Percentiles rank a stretch among this genome's conserved stretches.
Conservation (phyloP, 345 rosid genomes). For the Geranium brycei region DNA sequence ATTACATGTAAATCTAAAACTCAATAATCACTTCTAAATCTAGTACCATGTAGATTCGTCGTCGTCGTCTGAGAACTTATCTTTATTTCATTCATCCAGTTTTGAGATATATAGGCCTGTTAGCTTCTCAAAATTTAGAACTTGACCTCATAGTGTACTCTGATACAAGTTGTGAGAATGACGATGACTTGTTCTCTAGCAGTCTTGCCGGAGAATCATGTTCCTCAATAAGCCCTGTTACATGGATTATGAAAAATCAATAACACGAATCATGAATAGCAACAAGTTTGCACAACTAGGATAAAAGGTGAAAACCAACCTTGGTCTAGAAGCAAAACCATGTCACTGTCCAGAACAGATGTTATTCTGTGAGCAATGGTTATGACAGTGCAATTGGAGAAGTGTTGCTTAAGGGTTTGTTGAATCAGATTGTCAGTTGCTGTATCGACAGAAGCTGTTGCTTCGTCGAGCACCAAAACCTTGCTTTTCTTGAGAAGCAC, state of each 20-base stretch:
- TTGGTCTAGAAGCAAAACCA: constrained; percentile 59
- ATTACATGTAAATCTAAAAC: too few relatives aligned
- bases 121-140: constrained; percentile 22
- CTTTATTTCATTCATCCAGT: too few relatives aligned
- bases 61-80: too few relatives aligned
- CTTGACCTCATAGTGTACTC: constrained; percentile 58
- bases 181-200: constrained; percentile 49
- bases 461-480: constrained; percentile 77
- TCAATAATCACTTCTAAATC: too few relatives aligned
- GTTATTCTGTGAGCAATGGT: constrained; percentile 83
- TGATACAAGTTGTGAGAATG: constrained; percentile 63
- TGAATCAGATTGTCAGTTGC: constrained; percentile 80
- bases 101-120: background rate
- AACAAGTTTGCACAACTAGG: background rate
- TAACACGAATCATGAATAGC: background rate
- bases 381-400: constrained; percentile 54
- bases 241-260: background rate
- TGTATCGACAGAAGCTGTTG: constrained; percentile 82
- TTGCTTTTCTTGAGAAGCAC: constrained; percentile 70
- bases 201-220: constrained; percentile 48
- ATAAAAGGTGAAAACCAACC: constrained; percentile 23
- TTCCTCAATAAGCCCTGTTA: constrained; percentile 58
- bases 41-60: too few relatives aligned
- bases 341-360: constrained; percentile 67
- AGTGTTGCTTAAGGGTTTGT: constrained; percentile 50